Percentiles rank a stretch among this genome's conserved stretches.
These are phyloP conservation scores for Roridomyces roridus DNA, from an alignment of 768 basidiomycete genomes.

Conservation along the genomic window DNA sequence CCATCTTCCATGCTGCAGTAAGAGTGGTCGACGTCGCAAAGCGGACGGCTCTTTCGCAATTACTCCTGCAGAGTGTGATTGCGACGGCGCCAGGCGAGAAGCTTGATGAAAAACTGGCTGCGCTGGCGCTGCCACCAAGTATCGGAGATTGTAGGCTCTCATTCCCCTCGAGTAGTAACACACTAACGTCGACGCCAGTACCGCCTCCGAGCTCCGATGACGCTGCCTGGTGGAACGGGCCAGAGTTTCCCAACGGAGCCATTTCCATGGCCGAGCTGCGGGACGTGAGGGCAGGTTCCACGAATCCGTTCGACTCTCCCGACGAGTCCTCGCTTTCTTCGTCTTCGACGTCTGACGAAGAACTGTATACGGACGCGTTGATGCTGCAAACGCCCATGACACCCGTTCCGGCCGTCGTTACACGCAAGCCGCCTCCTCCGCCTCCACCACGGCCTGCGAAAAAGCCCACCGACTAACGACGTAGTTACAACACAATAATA, in stretches of 20 bases:
- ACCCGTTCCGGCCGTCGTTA: conserved; percentile 54
- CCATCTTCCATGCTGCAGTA: conserved; percentile 78
- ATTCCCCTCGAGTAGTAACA: neutral
- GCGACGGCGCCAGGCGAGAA: conserved; percentile 69
- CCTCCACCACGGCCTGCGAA: conserved; percentile 49
- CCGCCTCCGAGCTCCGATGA: conserved; percentile 88
- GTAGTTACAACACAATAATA: conserved; percentile 17
- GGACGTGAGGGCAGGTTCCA: conserved; percentile 37
- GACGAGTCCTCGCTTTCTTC: conserved; percentile 70
- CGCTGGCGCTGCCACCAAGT: conserved; percentile 55
- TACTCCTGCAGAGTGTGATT: conserved; percentile 71
- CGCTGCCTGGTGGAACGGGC: conserved; percentile 78
- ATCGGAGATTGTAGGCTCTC: conserved; percentile 35
- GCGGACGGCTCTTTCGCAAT: conserved; percentile 68
- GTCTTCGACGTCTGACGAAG: conserved; percentile 86
- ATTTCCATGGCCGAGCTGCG: conserved; percentile 50
- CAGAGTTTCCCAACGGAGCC: conserved; percentile 68
- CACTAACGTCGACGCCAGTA: conserved; percentile 48
- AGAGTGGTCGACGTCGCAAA: conserved; percentile 81
- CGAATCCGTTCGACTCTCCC: conserved; percentile 81
- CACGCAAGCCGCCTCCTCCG: conserved; percentile 50
- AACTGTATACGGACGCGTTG: conserved; percentile 77
- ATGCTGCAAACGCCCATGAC: conserved; percentile 74
- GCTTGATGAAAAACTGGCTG: conserved; percentile 73
- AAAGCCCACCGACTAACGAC: conserved; percentile 29